phyloP scores from a whole-genome alignment of 2,329 filamentous ascomycete genomes.

The Alternaria sp. region DNA sequence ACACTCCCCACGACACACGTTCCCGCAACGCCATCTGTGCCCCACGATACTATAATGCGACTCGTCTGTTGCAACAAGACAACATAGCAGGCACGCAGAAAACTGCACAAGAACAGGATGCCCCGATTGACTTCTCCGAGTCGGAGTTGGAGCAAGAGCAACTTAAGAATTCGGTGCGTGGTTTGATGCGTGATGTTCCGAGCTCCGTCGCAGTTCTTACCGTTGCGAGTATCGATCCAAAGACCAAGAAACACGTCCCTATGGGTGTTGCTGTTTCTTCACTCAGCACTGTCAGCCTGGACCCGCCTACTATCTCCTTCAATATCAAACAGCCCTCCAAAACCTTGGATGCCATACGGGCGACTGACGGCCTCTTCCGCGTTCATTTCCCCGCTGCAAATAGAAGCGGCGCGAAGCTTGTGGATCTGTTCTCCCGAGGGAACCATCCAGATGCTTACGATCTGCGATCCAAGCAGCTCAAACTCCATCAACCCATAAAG shows the following conservation, averaged over 20 bases:
- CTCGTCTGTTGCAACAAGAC: constrained; percentile 16
- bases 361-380: constrained; percentile 52
- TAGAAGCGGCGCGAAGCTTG: constrained; percentile 37
- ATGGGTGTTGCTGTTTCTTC: constrained; percentile 66
- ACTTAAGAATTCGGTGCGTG: constrained; percentile 28
- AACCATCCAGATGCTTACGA: constrained; percentile 36
- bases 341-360: constrained; percentile 63
- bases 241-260: constrained; percentile 23
- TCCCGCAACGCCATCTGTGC: not conserved
- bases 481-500: constrained; percentile 17
- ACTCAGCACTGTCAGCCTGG: constrained; percentile 65
- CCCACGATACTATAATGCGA: constrained; percentile 22
- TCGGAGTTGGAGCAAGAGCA: constrained; percentile 7
- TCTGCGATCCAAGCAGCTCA: constrained; percentile 19
- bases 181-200: constrained; percentile 63
- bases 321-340: constrained; percentile 66
- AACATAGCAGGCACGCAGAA: constrained; percentile 3
- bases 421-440: constrained; percentile 41
- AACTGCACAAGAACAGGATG: constrained; percentile 4
- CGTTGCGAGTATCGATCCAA: constrained; percentile 28
- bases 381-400: constrained; percentile 59
- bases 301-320: constrained; percentile 68
- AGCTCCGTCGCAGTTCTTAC: constrained; percentile 67
- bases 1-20: not conserved
- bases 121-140: not conserved